Evolutionary conservation across 768 basidiomycete species (phyloP), one percentile per base, ranked within the genome.

Genomic region (Termitomyces sp.): DNA sequence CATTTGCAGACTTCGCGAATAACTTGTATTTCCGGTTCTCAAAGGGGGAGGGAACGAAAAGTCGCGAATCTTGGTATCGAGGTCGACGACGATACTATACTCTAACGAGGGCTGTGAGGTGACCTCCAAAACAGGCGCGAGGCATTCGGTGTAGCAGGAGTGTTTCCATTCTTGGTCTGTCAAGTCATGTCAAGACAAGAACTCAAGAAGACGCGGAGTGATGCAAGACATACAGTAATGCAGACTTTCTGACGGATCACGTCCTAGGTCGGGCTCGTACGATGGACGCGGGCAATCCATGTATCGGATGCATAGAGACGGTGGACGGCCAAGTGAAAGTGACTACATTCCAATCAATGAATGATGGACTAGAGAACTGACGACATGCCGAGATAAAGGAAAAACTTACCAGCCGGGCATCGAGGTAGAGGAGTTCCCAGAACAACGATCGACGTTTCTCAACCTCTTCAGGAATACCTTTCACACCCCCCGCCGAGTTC

Each of bases 121-220:
- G 18, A 79, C 74, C 47, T 86, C 82, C 13, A 87, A 72, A 12
- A 87, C 83, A 1, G 86, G 86, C 20, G 82, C 79, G 33, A 87
- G 74, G 64, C 85, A 88, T 32, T 81, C 67, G 3, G 77, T 64
- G 63, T 85, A 85, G 65, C 84, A 88, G 0, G 78, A 76, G 62
- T 88, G 84, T 64, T 86, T 87, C 87, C 87, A 89, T 74, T 84
- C 81, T 64, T 86, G 85, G 69, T 85, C 87, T 88, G 55, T 59
- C 24, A 20, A 40, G 46, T n/a, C 40, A 61, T 40, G 27, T 34
- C 59, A 39, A 30, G 10, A 6, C 55, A 13, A 18, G 39, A 37
- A 30, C 44, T 12, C 26, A 42, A 13, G 18, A 33, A 43, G n/a
- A 37, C 13, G n/a, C 9, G 34, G 4, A 12, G 27, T 16, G 4